Base-by-base conservation (phyloP, 805 yeast genomes). In the Spathaspora girioi region DNA sequence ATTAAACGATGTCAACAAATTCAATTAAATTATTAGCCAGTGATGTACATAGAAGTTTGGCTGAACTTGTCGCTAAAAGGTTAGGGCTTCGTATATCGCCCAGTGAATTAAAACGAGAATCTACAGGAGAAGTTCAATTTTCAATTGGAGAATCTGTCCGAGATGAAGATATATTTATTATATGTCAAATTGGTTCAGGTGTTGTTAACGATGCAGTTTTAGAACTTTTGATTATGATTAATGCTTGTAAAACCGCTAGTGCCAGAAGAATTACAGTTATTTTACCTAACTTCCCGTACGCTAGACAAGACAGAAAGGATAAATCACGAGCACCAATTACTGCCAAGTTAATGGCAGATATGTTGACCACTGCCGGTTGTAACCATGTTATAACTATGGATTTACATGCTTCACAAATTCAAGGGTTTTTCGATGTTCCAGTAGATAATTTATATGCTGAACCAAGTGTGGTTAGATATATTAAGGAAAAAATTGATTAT, bases 311-410 rank as follows among this genome's bases (percentile, higher is more conserved):
- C 70, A 88, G 92, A 69, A 93, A 93, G 69, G 98, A 93, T 69
- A 93, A 93, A 68, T 84, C 93, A 44, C 80, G 99, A 61, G 98
- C 97, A 9, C 97, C 98, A 27, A 91, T 93, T 54, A 90, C 97
- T 8, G 98, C 98, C 48, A 92, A 93, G 66, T 76, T 93, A 54
- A 83, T 93, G 71, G 98, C 98, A 6, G 89, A 93, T 64, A 76
- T 93, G 78, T 75, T 93, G 47, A 89, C 90, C 51, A 89, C 97
- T 1, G 94, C 97, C 2, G 98, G 99, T 6, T 92, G 97, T 70
- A 81, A 89, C 65, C 97, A 94, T 70, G 93, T 93, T 38, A 91
- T 93, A 57, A 94, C 98, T 19, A 86, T 93, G 96, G 99, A 93
- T 68, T 76, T 93, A 58, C 99, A 93, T 66, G 98, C 98, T 8